phyloP scores from a whole-genome alignment of 306 rosid species.

The Fragaria vesca region DNA sequence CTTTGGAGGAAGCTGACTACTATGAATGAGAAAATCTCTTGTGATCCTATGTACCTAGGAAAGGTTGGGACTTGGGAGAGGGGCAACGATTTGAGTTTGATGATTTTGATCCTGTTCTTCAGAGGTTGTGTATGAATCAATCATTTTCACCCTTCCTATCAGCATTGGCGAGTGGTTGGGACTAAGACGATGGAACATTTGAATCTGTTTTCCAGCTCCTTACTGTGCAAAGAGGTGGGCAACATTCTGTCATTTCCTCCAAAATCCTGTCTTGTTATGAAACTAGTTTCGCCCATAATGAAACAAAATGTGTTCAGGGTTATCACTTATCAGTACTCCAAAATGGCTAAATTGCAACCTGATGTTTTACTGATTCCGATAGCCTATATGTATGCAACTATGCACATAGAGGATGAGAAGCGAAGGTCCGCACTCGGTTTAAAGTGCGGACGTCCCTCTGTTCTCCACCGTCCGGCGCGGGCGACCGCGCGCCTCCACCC shows the following conservation, averaged over 20 bases:
- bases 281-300: slow-evolving; percentile 10
- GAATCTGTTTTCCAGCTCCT: slow-evolving; percentile 4
- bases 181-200: not conserved
- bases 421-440: no score
- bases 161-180: slow-evolving; percentile 16
- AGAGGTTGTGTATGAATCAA: slow-evolving; percentile 50
- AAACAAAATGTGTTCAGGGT: no score
- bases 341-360: no score
- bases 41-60: slow-evolving; percentile 64
- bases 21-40: slow-evolving; percentile 63
- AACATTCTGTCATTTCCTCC: slow-evolving; percentile 9
- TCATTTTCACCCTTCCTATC: slow-evolving; percentile 6
- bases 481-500: no score
- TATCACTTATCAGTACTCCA: no score
- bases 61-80: slow-evolving; percentile 65
- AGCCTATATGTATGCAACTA: no score
- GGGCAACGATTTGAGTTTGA: slow-evolving; percentile 68
- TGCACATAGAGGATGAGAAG: no score
- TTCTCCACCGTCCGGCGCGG: no score
- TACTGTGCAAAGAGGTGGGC: slow-evolving; percentile 14
- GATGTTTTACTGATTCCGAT: no score
- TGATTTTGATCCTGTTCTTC: slow-evolving; percentile 65
- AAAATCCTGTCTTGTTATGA: not conserved
- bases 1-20: slow-evolving; percentile 60
- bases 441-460: no score